Base-by-base conservation (phyloP, 192 early-diverging fungal genomes). In the Dissophora ornata region DNA sequence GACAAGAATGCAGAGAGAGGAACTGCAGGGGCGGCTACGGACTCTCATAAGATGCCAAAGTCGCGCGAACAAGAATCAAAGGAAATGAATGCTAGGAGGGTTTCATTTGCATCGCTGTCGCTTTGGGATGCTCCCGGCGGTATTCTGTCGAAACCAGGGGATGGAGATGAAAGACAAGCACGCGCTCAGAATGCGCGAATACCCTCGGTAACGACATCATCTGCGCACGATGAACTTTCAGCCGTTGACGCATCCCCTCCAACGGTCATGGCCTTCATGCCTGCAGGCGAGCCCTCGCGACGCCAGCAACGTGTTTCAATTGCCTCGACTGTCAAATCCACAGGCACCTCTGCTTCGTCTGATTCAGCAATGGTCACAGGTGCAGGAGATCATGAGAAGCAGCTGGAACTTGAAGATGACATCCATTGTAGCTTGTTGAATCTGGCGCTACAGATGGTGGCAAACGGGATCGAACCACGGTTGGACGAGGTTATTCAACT, bases 401-500 rank as follows among this genome's bases (percentile, higher is more conserved):
- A 67, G 19, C 42, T 77, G 7, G 73, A 47, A 13, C 36, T 77
- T 9, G 73, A 77, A 30, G 73, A 77, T 33, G 73, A 77, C 19
- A 50, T 77, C 15, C 58, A 57, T 7, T 77, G 73, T 45, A 67
- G 73, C 54, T 50, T 88, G 58, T 38, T 85, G 42, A 83, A 71
- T 4, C 49, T 88, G 30, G 85, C 84, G 1, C 55, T 88, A 9
- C 85, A 88, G 62, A 88, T 88, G 87, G 63, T 85, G 1, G 84
- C 80, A 10, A 82, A 83, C 51, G 82, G 83, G 16, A 66, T 81
- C 16, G 75, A 75, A 47, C 83, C 86, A 1, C 69, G 52, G 4
- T n/a, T 79, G 21, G 70, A 79, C 7, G 80, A 85, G 22, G 69
- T 86, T 12, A 82, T 79, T 46, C 71, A 69, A 21, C 50, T 86